A percentile compares a stretch with the other conserved stretches of the same genome.
phyloP scores from a whole-genome alignment of 78 protist species.

The Creolimax fragrantissima region DNA sequence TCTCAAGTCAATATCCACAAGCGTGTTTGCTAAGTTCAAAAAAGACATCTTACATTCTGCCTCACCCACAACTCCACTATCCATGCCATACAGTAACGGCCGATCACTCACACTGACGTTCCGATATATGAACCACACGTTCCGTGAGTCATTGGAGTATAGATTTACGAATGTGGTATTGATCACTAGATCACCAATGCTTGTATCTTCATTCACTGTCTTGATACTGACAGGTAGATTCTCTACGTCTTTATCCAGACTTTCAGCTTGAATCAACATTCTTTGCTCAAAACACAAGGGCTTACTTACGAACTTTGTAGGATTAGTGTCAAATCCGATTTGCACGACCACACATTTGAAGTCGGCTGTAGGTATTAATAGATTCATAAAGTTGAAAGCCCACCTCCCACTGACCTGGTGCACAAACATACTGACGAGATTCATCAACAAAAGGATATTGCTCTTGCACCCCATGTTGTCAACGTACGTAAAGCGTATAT shows the following conservation, averaged over 20 bases:
- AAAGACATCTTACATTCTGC: background rate
- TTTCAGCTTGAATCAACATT: background rate
- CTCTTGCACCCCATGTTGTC: no score
- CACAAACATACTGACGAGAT: no score
- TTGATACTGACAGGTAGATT: background rate
- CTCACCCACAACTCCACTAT: background rate
- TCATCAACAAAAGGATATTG: no score
- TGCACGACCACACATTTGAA: background rate
- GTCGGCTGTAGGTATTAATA: background rate
- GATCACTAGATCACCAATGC: background rate
- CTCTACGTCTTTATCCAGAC: background rate
- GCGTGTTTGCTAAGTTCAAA: background rate
- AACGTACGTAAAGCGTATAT: no score
- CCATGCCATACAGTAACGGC: background rate
- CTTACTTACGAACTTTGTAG: background rate
- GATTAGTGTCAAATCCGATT: background rate
- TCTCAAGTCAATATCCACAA: background rate
- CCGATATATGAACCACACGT: background rate
- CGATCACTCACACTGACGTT: background rate
- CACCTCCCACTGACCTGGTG: background rate
- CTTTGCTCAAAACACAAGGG: background rate
- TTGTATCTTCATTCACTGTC: background rate
- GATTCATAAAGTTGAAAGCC: background rate
- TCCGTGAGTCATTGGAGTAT: background rate
- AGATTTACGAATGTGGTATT: background rate